Conservation (phyloP, 225 moss, liverwort and hornwort genomes). For the Antitrichia curtipendula region DNA sequence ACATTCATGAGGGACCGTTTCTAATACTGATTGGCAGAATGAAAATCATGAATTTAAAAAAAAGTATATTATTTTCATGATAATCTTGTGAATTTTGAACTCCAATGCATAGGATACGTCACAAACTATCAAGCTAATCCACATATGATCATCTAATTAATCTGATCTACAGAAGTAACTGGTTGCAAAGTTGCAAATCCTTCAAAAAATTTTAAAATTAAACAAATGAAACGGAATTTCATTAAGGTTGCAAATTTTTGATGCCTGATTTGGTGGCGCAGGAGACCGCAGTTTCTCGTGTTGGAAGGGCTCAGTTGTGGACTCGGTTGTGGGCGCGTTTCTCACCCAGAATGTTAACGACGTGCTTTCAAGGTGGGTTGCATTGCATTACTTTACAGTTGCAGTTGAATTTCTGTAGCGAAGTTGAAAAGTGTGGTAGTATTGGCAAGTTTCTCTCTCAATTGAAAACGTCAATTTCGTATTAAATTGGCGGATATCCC, state of each 20-base stretch:
- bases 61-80: background rate
- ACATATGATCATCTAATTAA: background rate
- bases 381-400: background rate
- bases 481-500: background rate
- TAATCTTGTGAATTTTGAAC: background rate
- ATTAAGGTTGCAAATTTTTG: background rate
- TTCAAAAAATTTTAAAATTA: too few species aligned
- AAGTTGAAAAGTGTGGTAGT: background rate
- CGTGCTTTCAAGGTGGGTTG: slow-evolving; percentile 47
- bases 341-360: slow-evolving; percentile 57
- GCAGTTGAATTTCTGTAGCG: background rate
- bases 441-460: background rate
- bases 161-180: background rate
- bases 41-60: background rate
- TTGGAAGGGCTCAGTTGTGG: slow-evolving; percentile 58
- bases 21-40: too few species aligned
- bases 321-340: slow-evolving; percentile 52
- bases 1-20: background rate
- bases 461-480: background rate
- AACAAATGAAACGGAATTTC: too few species aligned
- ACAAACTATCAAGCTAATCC: background rate
- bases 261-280: background rate
- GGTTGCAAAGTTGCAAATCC: background rate
- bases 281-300: slow-evolving; percentile 59
- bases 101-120: background rate